A percentile compares a stretch with the other conserved stretches of the same genome.
Evolutionary conservation across 2,329 filamentous ascomycete species (phyloP).

Genomic region (Trichoderma sp.): DNA sequence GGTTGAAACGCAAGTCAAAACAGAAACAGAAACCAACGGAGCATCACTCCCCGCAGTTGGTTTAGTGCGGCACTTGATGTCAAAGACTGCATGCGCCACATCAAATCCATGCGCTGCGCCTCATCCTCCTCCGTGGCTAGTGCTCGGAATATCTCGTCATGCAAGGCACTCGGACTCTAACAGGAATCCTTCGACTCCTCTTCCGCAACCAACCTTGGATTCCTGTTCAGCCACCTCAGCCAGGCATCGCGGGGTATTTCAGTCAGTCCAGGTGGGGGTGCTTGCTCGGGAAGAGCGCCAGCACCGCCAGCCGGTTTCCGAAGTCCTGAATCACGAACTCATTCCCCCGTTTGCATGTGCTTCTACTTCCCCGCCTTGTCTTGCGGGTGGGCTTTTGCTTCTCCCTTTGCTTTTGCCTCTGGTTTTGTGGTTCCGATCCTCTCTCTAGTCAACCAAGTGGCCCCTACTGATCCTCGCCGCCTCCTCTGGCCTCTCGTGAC

Average conservation of each 20-base stretch:
- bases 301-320: slow-evolving; percentile 1
- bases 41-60: not conserved
- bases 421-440: not conserved
- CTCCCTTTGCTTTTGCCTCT: not conserved
- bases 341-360: not conserved
- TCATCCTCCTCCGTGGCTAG: not conserved
- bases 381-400: not conserved
- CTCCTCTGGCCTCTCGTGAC: not conserved
- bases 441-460: not conserved
- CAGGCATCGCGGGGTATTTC: slow-evolving; percentile 15
- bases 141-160: slow-evolving; percentile 1
- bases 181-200: not conserved
- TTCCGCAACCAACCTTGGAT: not conserved
- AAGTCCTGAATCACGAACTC: slow-evolving; percentile 3
- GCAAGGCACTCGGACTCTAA: not conserved
- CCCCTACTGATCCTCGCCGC: not conserved
- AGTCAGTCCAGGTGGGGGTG: not conserved
- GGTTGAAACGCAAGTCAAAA: slow-evolving; percentile 11
- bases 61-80: not conserved
- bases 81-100: not conserved
- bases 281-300: not conserved
- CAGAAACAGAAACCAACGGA: not conserved
- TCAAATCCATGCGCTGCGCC: not conserved
- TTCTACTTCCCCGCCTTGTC: slow-evolving; percentile 6
- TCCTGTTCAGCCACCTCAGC: slow-evolving; percentile 7